These are phyloP conservation scores for Cadophora malorum DNA, from an alignment of 2,329 filamentous ascomycete genomes.

Conservation along the genomic window DNA sequence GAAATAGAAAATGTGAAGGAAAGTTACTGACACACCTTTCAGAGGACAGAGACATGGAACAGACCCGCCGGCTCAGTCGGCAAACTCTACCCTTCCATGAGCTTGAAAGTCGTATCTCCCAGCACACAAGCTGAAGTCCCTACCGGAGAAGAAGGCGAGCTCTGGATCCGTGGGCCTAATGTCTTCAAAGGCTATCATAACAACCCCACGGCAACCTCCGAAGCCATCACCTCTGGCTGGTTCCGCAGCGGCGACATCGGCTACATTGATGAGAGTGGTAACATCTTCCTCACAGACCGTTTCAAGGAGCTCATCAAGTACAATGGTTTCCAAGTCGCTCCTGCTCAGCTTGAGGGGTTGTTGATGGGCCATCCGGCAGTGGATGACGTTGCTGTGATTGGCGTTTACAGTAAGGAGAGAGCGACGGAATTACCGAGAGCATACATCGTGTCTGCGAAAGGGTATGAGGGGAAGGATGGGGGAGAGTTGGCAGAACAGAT, in stretches of 20 bases:
- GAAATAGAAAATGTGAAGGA: background rate
- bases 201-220: conserved; percentile 68
- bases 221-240: conserved; percentile 76
- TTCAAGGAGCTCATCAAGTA: conserved; percentile 70
- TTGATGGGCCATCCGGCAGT: conserved; percentile 52
- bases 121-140: conserved; percentile 52
- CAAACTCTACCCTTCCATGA: conserved; percentile 75
- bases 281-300: conserved; percentile 89
- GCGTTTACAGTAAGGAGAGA: conserved; percentile 63
- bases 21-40: conserved; percentile 37
- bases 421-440: conserved; percentile 74
- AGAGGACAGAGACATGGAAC: conserved; percentile 46
- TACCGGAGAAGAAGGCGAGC: conserved; percentile 68
- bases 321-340: conserved; percentile 72
- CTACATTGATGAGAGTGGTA: conserved; percentile 74
- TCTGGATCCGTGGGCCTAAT: conserved; percentile 70
- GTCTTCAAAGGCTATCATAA: conserved; percentile 64
- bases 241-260: conserved; percentile 91
- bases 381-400: conserved; percentile 66
- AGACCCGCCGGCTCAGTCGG: conserved; percentile 79
- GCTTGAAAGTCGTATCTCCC: conserved; percentile 71
- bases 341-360: conserved; percentile 65
- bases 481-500: conserved; percentile 52
- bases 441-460: conserved; percentile 58
- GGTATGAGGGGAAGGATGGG: conserved; percentile 26